Evolutionary conservation across 306 rosid species (phyloP).

Genomic region (Abrus pulchellus): DNA sequence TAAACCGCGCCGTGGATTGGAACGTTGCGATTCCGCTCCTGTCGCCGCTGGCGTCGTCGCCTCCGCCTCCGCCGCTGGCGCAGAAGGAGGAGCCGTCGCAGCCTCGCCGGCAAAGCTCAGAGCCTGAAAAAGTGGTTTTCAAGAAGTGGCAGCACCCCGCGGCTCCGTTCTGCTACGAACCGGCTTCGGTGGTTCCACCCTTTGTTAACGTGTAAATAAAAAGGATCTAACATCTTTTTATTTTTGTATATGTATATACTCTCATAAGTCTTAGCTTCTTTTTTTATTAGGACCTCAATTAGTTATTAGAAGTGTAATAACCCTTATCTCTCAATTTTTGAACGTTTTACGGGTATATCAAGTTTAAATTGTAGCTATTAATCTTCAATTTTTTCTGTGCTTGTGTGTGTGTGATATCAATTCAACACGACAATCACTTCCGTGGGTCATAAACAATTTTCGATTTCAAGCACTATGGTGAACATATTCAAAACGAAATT

Average conservation of each 20-base stretch:
- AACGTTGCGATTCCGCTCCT: conserved; percentile 88
- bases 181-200: conserved; percentile 57
- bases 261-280: neutral
- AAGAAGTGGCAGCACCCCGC: conserved; percentile 98
- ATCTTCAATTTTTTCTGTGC: no score
- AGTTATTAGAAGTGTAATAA: neutral
- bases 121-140: conserved; percentile 58
- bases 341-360: neutral
- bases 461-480: no score
- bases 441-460: no score
- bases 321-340: neutral
- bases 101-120: conserved; percentile 45
- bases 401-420: no score
- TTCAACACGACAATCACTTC: no score
- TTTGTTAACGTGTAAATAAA: conserved; percentile 56
- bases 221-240: conserved; percentile 32
- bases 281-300: neutral
- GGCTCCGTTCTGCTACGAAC: conserved; percentile 76
- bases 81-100: conserved; percentile 47
- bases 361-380: neutral
- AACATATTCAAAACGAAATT: no score
- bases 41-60: conserved; percentile 78
- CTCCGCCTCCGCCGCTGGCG: conserved; percentile 54
- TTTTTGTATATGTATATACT: neutral
- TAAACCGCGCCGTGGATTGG: conserved; percentile 70